Percentiles rank a stretch among this genome's conserved stretches.
Conservation (phyloP, 345 rosid species). For the Erodium maritimum region DNA sequence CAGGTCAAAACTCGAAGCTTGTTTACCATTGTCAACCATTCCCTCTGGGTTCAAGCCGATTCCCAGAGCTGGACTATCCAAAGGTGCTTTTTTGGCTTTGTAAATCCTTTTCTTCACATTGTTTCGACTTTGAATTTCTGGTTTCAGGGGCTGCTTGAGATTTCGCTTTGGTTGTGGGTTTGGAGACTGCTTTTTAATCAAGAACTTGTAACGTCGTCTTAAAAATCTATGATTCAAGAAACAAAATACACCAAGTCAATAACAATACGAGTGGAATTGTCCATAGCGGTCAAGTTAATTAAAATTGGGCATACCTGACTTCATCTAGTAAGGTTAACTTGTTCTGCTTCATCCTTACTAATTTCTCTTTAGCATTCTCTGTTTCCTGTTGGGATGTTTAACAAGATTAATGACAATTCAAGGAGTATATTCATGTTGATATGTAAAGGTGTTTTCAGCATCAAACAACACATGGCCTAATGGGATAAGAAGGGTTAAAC, state of each 20-base stretch:
- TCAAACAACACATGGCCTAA: too few species aligned
- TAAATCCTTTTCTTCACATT: slow-evolving; percentile 17
- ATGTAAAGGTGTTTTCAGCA: neutral
- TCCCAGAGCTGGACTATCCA: neutral
- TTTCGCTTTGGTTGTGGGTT: slow-evolving; percentile 7
- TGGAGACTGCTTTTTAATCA: slow-evolving; percentile 36
- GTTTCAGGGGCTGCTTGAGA: slow-evolving; percentile 12
- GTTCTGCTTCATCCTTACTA: slow-evolving; percentile 50
- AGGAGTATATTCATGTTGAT: too few species aligned
- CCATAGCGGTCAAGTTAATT: neutral
- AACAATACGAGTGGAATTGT: neutral
- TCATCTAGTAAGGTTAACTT: slow-evolving; percentile 41
- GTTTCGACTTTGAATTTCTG: slow-evolving; percentile 11
- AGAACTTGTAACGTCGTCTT: slow-evolving; percentile 40
- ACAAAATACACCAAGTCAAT: slow-evolving; percentile 2
- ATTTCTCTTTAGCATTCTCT: slow-evolving; percentile 32
- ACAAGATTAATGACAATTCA: neutral
- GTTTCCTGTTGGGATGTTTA: slow-evolving; percentile 43
- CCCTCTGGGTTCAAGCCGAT: slow-evolving; percentile 30
- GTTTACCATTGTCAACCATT: slow-evolving; percentile 15
- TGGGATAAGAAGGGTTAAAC: too few species aligned
- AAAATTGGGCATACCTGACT: slow-evolving; percentile 46
- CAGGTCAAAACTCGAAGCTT: slow-evolving; percentile 20
- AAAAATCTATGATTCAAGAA: slow-evolving; percentile 42
- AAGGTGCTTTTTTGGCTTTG: slow-evolving; percentile 11